These are phyloP conservation scores for Plasmodium gaboni DNA, from an alignment of 169 alveolate species.

Conservation along the genomic window DNA sequence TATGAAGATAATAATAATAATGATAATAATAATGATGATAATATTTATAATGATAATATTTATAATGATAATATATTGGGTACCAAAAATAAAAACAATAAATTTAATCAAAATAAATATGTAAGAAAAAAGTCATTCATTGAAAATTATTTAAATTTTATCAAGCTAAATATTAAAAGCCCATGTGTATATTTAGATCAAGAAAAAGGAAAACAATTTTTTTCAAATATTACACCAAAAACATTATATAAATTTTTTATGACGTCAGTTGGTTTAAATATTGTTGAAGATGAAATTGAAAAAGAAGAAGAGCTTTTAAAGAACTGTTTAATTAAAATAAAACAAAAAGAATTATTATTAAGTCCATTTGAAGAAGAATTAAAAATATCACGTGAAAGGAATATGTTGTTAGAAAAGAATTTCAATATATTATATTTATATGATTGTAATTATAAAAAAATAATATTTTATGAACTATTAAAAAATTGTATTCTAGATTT, in stretches of 20 bases:
- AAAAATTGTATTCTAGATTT: conserved; percentile 75
- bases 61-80: too few species aligned
- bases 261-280: conserved; percentile 84
- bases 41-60: too few species aligned
- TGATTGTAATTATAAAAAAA: conserved; percentile 78
- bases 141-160: conserved; percentile 10
- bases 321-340: conserved; percentile 78
- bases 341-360: conserved; percentile 78
- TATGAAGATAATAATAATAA: not conserved
- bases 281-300: conserved; percentile 62
- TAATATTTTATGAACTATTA: conserved; percentile 74
- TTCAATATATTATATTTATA: conserved; percentile 78
- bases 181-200: conserved; percentile 88
- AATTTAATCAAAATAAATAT: conserved; percentile 20
- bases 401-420: conserved; percentile 75
- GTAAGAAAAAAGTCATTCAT: conserved; percentile 76
- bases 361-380: conserved; percentile 81
- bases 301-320: conserved; percentile 79
- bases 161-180: conserved; percentile 78
- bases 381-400: conserved; percentile 72
- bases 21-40: not conserved
- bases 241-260: conserved; percentile 82
- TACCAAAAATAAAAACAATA: not conserved
- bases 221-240: conserved; percentile 78
- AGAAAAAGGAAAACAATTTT: conserved; percentile 85